phyloP scores from a whole-genome alignment of 2,329 filamentous ascomycete species.

The Trichoderma brevicompactum region DNA sequence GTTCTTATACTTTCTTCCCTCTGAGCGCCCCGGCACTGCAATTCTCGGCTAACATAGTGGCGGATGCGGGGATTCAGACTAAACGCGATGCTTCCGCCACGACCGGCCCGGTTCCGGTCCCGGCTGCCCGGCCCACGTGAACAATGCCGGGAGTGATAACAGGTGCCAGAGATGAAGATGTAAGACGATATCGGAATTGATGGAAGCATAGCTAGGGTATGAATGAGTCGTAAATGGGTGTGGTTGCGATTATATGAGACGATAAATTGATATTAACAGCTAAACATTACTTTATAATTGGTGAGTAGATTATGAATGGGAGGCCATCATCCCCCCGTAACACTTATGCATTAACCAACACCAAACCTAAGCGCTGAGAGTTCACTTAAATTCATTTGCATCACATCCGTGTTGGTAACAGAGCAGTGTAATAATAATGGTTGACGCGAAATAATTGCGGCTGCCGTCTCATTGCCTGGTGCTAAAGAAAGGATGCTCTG shows the following conservation, averaged over 20 bases:
- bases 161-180: neutral
- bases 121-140: slow-evolving; percentile 17
- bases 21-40: slow-evolving; percentile 74
- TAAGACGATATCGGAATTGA: slow-evolving; percentile 4
- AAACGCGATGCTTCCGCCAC: neutral
- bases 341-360: no score
- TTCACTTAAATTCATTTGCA: no score
- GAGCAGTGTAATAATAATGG: no score
- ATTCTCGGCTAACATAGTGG: slow-evolving; percentile 17
- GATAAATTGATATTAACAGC: slow-evolving; percentile 38
- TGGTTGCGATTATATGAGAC: neutral
- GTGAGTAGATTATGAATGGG: neutral
- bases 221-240: neutral
- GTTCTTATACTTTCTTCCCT: slow-evolving; percentile 43
- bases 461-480: no score
- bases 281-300: slow-evolving; percentile 35
- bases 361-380: no score
- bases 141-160: neutral
- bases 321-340: no score
- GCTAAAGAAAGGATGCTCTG: no score
- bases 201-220: neutral
- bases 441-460: no score
- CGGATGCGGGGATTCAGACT: slow-evolving; percentile 55
- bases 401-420: no score
- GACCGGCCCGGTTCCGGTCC: slow-evolving; percentile 24